phyloP scores from a whole-genome alignment of 78 protist genomes.

The Cyanophora paradoxa region DNA sequence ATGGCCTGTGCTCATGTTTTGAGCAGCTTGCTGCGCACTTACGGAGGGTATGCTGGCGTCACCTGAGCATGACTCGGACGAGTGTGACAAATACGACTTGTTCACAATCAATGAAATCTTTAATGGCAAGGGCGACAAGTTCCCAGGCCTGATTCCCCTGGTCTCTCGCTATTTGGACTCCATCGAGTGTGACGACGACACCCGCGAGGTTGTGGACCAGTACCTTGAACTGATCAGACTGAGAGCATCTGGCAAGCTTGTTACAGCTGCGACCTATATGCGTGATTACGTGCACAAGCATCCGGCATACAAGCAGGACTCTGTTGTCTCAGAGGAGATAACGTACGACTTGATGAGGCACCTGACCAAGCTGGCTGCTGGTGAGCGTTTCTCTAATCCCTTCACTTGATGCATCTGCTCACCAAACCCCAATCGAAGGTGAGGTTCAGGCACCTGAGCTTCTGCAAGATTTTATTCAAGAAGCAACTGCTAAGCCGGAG shows the following conservation, averaged over 20 bases:
- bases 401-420: too few species aligned
- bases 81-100: not conserved
- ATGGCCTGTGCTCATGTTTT: too few species aligned
- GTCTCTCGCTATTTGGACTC: conserved; percentile 28
- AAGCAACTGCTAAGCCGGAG: too few species aligned
- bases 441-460: too few species aligned
- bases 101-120: conserved; percentile 35
- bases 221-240: conserved; percentile 28
- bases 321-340: conserved; percentile 54
- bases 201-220: too few species aligned
- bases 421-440: too few species aligned
- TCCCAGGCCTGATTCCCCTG: conserved; percentile 5
- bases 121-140: conserved; percentile 23
- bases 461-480: too few species aligned
- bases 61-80: too few species aligned
- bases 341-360: conserved; percentile 53
- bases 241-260: conserved; percentile 44
- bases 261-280: conserved; percentile 61
- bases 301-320: conserved; percentile 69
- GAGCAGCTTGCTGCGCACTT: too few species aligned
- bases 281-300: conserved; percentile 58
- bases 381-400: too few species aligned
- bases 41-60: too few species aligned
- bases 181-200: not conserved
- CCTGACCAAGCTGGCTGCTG: too few species aligned